Percentiles rank a stretch among this genome's conserved stretches.
These are phyloP conservation scores for Ramaria sp. DNA, from an alignment of 768 basidiomycete species.

Conservation along the genomic window DNA sequence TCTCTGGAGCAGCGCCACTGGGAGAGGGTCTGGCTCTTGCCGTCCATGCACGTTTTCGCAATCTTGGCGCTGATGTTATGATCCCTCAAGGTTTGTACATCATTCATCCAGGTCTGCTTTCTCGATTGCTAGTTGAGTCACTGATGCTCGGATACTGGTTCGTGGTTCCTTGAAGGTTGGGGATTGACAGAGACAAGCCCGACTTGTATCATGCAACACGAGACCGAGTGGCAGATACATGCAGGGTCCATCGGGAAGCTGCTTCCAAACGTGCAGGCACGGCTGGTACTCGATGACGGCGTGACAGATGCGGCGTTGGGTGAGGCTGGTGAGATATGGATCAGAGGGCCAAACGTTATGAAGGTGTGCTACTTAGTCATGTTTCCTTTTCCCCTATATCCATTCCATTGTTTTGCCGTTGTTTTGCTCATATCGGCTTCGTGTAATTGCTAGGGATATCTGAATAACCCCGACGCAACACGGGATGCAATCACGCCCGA, in stretches of 20 bases:
- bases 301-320: slow-evolving; percentile 22
- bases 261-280: slow-evolving; percentile 65
- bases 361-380: not conserved
- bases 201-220: slow-evolving; percentile 46
- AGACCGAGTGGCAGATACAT: slow-evolving; percentile 32
- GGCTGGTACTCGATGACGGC: slow-evolving; percentile 55
- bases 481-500: slow-evolving; percentile 55
- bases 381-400: too few species aligned
- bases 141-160: not conserved
- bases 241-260: slow-evolving; percentile 59
- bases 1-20: slow-evolving; percentile 76
- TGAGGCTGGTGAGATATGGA: slow-evolving; percentile 70
- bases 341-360: slow-evolving; percentile 54
- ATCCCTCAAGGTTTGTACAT: slow-evolving; percentile 30
- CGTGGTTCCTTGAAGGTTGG: not conserved
- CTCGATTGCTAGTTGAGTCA: not conserved
- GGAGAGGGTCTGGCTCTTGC: slow-evolving; percentile 48
- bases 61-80: slow-evolving; percentile 29
- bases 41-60: slow-evolving; percentile 27
- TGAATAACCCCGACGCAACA: slow-evolving; percentile 64
- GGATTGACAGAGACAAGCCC: slow-evolving; percentile 60
- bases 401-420: too few species aligned
- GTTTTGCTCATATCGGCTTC: too few species aligned
- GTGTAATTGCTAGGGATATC: slow-evolving; percentile 44
- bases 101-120: not conserved